Evolutionary conservation across 2,329 filamentous ascomycete genomes (phyloP).

Genomic region (Aspergillus transmontanensis): DNA sequence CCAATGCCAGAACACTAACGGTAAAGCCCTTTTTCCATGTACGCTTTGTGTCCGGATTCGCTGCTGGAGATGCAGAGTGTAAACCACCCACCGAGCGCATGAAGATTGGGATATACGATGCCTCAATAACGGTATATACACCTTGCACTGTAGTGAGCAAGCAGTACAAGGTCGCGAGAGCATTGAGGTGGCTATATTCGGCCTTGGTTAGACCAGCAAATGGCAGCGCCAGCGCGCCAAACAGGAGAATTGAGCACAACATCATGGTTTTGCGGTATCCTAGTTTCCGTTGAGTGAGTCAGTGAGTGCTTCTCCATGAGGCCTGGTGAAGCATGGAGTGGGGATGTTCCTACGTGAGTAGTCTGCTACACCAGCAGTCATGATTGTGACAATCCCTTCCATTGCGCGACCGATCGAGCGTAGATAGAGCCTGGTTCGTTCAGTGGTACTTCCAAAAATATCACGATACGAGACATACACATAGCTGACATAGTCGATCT

Average conservation of each 20-base stretch:
- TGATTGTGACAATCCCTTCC: constrained; percentile 21
- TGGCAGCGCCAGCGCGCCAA: constrained; percentile 12
- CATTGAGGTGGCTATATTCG: constrained; percentile 18
- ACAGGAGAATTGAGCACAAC: neutral
- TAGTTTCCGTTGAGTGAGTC: neutral
- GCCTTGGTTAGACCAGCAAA: constrained; percentile 17
- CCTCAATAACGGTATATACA: constrained; percentile 22
- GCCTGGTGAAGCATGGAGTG: neutral
- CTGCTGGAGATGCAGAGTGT: neutral
- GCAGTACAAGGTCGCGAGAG: constrained; percentile 17
- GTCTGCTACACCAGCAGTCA: constrained; percentile 22
- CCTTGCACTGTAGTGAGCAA: constrained; percentile 19
- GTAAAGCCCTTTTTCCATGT: constrained; percentile 18
- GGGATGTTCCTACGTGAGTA: constrained; percentile 17
- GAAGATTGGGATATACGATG: constrained; percentile 25
- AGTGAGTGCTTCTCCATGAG: neutral
- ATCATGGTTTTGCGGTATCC: neutral
- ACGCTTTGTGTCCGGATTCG: neutral
- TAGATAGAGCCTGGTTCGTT: constrained; percentile 18
- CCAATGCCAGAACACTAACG: constrained; percentile 16
- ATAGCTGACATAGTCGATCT: constrained; percentile 25
- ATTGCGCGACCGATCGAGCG: constrained; percentile 23
- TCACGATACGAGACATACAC: constrained; percentile 11
- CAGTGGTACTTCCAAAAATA: neutral
- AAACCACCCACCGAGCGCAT: constrained; percentile 22